These are phyloP conservation scores for Pythium folliculosum DNA, from an alignment of 352 stramenopile genomes.

Conservation along the genomic window DNA sequence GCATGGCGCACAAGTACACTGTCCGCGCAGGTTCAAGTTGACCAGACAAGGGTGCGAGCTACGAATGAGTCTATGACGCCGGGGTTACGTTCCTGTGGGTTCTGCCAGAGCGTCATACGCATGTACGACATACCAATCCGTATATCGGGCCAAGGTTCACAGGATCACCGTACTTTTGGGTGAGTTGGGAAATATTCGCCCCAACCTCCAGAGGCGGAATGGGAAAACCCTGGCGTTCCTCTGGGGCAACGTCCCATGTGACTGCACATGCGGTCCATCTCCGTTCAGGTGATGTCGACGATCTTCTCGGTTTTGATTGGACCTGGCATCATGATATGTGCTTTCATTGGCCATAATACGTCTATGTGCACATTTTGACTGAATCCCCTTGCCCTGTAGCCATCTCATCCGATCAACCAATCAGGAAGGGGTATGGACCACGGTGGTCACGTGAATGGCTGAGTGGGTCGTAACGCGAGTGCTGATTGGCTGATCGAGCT, in stretches of 20 bases:
- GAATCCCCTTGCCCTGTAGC: slow-evolving; percentile 12
- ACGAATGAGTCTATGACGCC: too few species aligned
- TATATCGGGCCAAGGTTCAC: background rate
- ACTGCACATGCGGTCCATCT: background rate
- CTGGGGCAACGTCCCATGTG: background rate
- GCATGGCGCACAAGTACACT: too few species aligned
- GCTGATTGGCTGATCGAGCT: slow-evolving; percentile 4
- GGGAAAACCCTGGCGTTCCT: background rate
- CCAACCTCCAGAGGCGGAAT: slow-evolving; percentile 5
- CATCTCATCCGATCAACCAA: slow-evolving; percentile 13
- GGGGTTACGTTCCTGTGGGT: too few species aligned
- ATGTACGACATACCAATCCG: too few species aligned
- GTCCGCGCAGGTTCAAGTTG: too few species aligned
- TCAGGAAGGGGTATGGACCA: background rate
- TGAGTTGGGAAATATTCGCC: background rate
- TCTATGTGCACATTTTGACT: background rate
- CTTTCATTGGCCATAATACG: background rate
- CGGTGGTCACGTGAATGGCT: slow-evolving; percentile 10
- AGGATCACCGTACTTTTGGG: background rate
- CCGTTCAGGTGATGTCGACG: slow-evolving; percentile 10
- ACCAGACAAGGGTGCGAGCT: too few species aligned
- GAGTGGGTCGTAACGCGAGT: background rate
- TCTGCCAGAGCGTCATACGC: too few species aligned
- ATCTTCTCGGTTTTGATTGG: slow-evolving; percentile 9
- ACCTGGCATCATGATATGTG: background rate